Conservation (phyloP, 805 yeast genomes). For the Myxozyma neglecta region DNA sequence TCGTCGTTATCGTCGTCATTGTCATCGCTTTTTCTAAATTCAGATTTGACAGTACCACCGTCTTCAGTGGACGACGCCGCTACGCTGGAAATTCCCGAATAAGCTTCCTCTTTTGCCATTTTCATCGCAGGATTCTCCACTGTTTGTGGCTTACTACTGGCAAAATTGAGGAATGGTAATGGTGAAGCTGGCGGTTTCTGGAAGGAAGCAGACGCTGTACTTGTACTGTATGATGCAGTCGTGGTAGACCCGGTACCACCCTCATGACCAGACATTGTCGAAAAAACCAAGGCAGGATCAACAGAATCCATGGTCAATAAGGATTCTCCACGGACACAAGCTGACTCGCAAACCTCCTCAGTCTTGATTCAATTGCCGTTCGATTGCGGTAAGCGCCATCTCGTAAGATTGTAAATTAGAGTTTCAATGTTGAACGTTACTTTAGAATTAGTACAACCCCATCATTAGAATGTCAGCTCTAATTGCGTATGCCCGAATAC, state of each 20-base stretch:
- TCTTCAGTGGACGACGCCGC: conserved; percentile 1
- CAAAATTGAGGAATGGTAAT: conserved; percentile 8
- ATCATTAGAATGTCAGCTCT: no score
- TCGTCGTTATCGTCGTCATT: background rate
- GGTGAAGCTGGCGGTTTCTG: background rate
- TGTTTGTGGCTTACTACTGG: conserved; percentile 4
- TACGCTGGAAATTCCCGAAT: conserved; percentile 16
- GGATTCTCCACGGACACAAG: no score
- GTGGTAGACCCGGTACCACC: conserved; percentile 15
- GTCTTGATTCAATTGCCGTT: background rate
- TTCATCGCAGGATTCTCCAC: conserved; percentile 11
- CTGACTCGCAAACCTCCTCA: no score
- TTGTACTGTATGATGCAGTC: background rate
- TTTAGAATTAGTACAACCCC: no score
- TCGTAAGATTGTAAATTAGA: background rate
- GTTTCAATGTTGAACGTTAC: background rate
- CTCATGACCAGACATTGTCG: conserved; percentile 14
- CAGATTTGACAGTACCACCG: background rate
- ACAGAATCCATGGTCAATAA: conserved; percentile 9
- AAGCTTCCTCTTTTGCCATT: conserved; percentile 20
- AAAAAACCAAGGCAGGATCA: conserved; percentile 15
- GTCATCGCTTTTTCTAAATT: conserved; percentile 2
- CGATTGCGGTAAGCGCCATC: background rate
- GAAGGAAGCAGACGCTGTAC: background rate
- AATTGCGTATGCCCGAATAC: no score